These are phyloP conservation scores for Parafenestella ontariensis DNA, from an alignment of 2,329 filamentous ascomycete species.

Conservation along the genomic window DNA sequence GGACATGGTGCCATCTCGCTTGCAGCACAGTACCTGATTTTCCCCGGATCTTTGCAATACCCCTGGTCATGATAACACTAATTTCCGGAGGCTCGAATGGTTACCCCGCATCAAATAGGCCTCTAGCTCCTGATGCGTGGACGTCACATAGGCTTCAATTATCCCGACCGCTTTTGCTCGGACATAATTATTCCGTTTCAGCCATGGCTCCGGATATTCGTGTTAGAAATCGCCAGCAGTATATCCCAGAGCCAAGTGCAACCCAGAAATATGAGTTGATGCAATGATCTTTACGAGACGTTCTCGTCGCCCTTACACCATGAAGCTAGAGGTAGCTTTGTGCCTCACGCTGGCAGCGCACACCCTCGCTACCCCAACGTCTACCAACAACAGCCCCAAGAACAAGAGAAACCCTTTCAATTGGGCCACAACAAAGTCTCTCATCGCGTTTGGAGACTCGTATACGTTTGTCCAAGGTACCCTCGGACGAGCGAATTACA, in stretches of 20 bases:
- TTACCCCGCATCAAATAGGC: background rate
- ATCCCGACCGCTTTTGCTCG: slow-evolving; percentile 9
- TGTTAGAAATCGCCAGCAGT: slow-evolving; percentile 1
- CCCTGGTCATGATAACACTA: background rate
- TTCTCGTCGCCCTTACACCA: slow-evolving; percentile 1
- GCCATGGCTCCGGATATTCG: background rate
- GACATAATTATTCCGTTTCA: slow-evolving; percentile 23
- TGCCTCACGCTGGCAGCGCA: slow-evolving; percentile 4
- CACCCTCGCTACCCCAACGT: slow-evolving; percentile 2
- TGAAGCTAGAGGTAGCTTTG: slow-evolving; percentile 12
- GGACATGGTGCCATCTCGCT: background rate
- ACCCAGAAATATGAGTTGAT: background rate
- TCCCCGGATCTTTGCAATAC: background rate
- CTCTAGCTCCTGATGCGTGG: background rate
- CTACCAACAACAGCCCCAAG: background rate
- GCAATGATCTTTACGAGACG: background rate
- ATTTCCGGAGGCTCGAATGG: background rate
- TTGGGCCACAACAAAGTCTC: slow-evolving; percentile 27
- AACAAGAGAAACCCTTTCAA: slow-evolving; percentile 12
- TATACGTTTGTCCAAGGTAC: slow-evolving; percentile 64
- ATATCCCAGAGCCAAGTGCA: background rate
- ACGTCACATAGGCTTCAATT: background rate
- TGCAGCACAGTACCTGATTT: background rate
- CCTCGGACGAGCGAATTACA: slow-evolving; percentile 58
- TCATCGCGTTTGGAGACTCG: slow-evolving; percentile 59